Base-by-base conservation (phyloP, 2,329 filamentous ascomycete genomes). In the Paramyrothecium sp. region DNA sequence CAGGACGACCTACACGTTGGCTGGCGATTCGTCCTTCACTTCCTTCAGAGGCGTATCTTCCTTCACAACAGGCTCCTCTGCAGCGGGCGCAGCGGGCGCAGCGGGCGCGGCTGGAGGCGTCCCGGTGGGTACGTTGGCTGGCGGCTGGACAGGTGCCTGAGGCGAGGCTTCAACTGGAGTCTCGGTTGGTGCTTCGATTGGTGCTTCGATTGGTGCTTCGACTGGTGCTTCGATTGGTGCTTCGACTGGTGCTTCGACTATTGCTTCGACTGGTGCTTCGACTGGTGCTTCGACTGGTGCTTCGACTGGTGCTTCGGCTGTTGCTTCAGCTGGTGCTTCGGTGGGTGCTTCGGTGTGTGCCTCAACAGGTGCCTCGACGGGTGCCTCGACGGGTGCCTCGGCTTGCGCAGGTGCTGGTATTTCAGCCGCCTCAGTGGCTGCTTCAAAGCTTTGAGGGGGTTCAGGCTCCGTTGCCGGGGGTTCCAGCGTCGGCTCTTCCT, bases 361-460 rank as follows among this genome's bases (percentile, higher is more conserved):
- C 20, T 47, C 47, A 13, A 30, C 51, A 5, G 23, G 22, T 17
- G 10, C 53, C 46, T 59, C 55, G 16, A 53, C 23, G 21, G 41
- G 41, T 3, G 51, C 38, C 55, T 63, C 60, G 2, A 34, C 17
- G 8, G 33, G 17, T 22, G 54, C n/a, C 20, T 61, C 58, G 2
- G 44, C 49, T 7, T 49, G n/a, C 11, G 55, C 56, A 13, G 57
- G 51, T 4, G 33, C 33, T 1, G 54, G 17, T 20, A 59, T 61
- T 30, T 30, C 26, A 10, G 26, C 10, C 26, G 26, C 26, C 10
- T 30, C 26, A 10, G 26, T 30, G 10, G 26, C 5, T 10, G 26
- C 26, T 10, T 30, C 26, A 30, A 30, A 5, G 10, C 26, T 30
- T 10, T 30, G 5, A 30, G 26, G 26, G 26, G 26, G 5, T 10